These are phyloP conservation scores for Alternaria angustiovoidea DNA, from an alignment of 2,329 filamentous ascomycete species.

Conservation along the genomic window DNA sequence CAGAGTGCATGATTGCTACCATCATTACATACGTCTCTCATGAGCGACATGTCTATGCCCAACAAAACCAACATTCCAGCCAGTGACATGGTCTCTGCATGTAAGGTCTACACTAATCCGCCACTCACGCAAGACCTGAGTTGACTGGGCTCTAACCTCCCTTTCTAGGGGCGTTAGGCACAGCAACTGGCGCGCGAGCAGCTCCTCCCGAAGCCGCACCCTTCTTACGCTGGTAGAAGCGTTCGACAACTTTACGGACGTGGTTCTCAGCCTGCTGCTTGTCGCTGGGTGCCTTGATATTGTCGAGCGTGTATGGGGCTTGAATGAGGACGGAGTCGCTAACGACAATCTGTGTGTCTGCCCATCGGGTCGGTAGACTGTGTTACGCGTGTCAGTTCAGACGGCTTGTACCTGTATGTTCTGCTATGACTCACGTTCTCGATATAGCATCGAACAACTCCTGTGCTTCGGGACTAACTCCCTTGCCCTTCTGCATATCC, in stretches of 20 bases:
- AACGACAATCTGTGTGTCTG: constrained; percentile 66
- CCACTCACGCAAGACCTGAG: not conserved
- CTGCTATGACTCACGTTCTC: constrained; percentile 57
- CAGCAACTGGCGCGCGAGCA: constrained; percentile 39
- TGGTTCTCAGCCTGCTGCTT: constrained; percentile 54
- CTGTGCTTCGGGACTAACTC: constrained; percentile 68
- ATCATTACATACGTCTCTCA: not conserved
- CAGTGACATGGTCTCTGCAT: not conserved
- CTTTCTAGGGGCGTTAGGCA: constrained; percentile 43
- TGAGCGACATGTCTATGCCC: accelerated
- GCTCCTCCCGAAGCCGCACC: constrained; percentile 24
- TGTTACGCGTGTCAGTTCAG: constrained; percentile 12
- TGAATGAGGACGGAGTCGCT: constrained; percentile 67
- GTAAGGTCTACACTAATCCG: not conserved
- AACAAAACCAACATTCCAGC: not conserved
- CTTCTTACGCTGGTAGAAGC: constrained; percentile 55
- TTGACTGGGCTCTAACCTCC: constrained; percentile 24
- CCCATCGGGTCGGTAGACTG: constrained; percentile 66
- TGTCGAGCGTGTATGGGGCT: constrained; percentile 65
- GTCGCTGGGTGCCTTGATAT: constrained; percentile 57
- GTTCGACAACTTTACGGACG: constrained; percentile 58
- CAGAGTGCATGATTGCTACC: not conserved
- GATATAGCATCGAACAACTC: constrained; percentile 69
- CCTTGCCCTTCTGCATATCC: constrained; percentile 67
- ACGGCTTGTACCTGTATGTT: not conserved